Percentiles rank a stretch among this genome's conserved stretches.
phyloP scores from a whole-genome alignment of 768 basidiomycete species.

The Lactarius sanguifluus region DNA sequence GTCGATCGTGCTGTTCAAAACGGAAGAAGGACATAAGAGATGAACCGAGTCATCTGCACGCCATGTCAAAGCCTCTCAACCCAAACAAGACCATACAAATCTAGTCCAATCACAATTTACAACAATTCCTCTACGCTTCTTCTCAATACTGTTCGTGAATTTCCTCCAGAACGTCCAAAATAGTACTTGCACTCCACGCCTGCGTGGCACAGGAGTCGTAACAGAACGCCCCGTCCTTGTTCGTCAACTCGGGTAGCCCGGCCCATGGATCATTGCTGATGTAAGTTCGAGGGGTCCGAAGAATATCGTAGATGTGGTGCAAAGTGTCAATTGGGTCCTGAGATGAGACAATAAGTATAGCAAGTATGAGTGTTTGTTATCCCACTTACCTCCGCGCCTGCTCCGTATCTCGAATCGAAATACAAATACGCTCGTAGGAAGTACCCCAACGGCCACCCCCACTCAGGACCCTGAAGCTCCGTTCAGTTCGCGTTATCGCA shows the following conservation, averaged over 20 bases:
- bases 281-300: constrained; percentile 70
- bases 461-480: constrained; percentile 73
- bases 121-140: neutral
- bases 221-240: constrained; percentile 80
- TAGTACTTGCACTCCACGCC: constrained; percentile 93
- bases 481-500: constrained; percentile 27
- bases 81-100: constrained; percentile 29
- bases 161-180: constrained; percentile 84
- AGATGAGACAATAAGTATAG: neutral
- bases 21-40: constrained; percentile 77
- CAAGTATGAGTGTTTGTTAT: neutral
- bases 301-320: constrained; percentile 72
- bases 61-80: constrained; percentile 1
- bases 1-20: constrained; percentile 53
- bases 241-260: constrained; percentile 91
- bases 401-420: constrained; percentile 74
- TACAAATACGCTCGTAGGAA: constrained; percentile 91
- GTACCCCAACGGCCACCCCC: constrained; percentile 95
- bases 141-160: constrained; percentile 47
- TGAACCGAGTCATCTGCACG: constrained; percentile 8
- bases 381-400: constrained; percentile 56
- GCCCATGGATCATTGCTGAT: constrained; percentile 86
- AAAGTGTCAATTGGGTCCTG: constrained; percentile 72
- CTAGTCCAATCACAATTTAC: neutral
- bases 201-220: constrained; percentile 90